Base-by-base conservation (phyloP, 1,139 yeast genomes). In the Blastobotrys buckinghamii region DNA sequence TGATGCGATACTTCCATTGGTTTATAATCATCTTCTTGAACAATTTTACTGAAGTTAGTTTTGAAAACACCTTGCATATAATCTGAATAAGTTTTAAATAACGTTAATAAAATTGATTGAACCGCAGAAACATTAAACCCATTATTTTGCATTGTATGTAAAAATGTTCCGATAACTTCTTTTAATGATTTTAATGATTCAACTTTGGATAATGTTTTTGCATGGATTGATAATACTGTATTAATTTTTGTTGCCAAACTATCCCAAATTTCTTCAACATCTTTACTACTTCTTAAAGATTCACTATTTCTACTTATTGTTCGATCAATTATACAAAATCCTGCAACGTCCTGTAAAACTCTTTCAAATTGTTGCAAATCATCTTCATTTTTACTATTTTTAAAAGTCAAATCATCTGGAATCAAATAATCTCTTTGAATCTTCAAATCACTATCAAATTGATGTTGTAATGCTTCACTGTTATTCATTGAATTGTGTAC, bases 1-100 rank as follows among this genome's bases (percentile, higher is more conserved):
- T 70, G 65, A 47, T 79, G 80, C 52, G 80, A 77, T 32, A 89
- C 81, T 0, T 77, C 77, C 69, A 89, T 76, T 9, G 97, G 96
- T 87, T 86, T 87, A 59, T 88, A 87, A 60, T 87, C 95, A 63
- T 90, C 97, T 22, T 84, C 82, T 54, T 80, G 79, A 40, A 89
- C 78, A 8, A 83, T 71, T 15, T 74, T 74, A 40, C 74, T 68
- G 65, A 88, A 90, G 48, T 82, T 83, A 26, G 66, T 65, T 39
- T 78, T 74, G 66, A 89, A 89, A 20, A 76, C 75, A 53, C 70
- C 71, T 17, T 79, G 75, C 35, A 82, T 67, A 29, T 76, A 70
- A 4, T 76, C 75, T 10, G 87, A 81, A 60, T 77, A 84, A 55
- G 78, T 77, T 49, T 77, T 74, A 60, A 88, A 82, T 7, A 84